Evolutionary conservation across 768 basidiomycete genomes (phyloP).

Genomic region (Fibroporia radiculosa): DNA sequence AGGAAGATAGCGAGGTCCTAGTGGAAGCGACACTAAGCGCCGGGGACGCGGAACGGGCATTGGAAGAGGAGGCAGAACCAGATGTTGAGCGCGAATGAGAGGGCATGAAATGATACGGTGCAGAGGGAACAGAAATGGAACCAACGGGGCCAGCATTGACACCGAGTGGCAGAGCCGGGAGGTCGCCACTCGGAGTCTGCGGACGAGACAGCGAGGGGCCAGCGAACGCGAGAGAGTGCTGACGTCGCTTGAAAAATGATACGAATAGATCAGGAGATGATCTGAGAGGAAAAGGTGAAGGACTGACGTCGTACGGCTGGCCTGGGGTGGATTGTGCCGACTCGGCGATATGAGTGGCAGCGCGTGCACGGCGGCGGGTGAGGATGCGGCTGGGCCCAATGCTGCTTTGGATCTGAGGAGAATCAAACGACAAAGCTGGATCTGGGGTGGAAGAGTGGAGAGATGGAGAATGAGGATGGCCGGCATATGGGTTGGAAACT

Average conservation of each 20-base stretch:
- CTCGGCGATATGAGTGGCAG: neutral
- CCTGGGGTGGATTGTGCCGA: neutral
- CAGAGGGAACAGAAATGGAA: neutral
- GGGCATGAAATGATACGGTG: constrained; percentile 3
- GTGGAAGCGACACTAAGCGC: constrained; percentile 49
- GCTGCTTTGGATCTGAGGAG: constrained; percentile 38
- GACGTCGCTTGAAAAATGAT: neutral
- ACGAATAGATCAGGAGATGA: neutral
- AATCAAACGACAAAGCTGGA: constrained; percentile 10
- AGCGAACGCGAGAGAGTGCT: constrained; percentile 1
- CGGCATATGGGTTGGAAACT: neutral
- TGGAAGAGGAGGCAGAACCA: constrained; percentile 34
- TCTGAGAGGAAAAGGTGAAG: neutral
- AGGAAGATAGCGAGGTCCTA: constrained; percentile 45
- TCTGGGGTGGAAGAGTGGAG: constrained; percentile 6
- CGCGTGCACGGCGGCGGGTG: constrained; percentile 26
- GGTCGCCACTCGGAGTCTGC: constrained; percentile 1
- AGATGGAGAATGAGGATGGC: constrained; percentile 8
- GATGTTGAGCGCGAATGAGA: constrained; percentile 40
- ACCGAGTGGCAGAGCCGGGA: neutral
- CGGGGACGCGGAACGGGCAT: constrained; percentile 54
- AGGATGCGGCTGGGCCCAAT: constrained; percentile 44
- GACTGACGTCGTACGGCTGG: constrained; percentile 1
- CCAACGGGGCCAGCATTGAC: neutral
- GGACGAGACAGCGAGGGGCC: neutral